Conservation (phyloP, 2,329 filamentous ascomycete species). For the Fusarium illudens region DNA sequence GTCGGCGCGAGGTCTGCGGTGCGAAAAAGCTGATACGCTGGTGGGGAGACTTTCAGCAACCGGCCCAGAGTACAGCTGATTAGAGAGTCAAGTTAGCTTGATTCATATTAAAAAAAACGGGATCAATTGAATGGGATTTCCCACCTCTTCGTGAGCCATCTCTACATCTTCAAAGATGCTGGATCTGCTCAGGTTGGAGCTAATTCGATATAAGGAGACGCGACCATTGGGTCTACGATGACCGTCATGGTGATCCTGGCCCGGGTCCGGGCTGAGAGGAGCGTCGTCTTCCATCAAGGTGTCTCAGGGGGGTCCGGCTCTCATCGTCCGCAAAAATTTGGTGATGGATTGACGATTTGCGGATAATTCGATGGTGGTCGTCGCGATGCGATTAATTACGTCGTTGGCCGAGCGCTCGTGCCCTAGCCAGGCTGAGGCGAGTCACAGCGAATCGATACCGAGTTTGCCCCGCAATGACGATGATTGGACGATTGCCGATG, state of each 20-base stretch:
- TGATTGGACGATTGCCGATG: conserved; percentile 21
- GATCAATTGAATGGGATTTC: conserved; percentile 1
- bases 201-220: conserved; percentile 66
- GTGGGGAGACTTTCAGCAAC: conserved; percentile 96
- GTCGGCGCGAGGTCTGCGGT: conserved; percentile 81
- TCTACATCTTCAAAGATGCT: conserved; percentile 96
- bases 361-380: conserved; percentile 13
- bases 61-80: conserved; percentile 83
- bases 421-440: conserved; percentile 36
- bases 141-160: conserved; percentile 95
- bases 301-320: conserved; percentile 11
- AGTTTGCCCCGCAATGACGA: conserved; percentile 27
- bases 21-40: conserved; percentile 89
- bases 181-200: conserved; percentile 75
- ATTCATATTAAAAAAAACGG: not conserved
- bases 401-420: conserved; percentile 32
- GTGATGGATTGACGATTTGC: conserved; percentile 19
- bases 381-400: conserved; percentile 38
- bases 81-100: conserved; percentile 12
- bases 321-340: conserved; percentile 29
- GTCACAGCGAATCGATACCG: conserved; percentile 19
- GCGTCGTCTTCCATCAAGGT: conserved; percentile 44
- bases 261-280: conserved; percentile 25
- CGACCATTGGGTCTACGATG: conserved; percentile 34
- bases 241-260: conserved; percentile 29